Evolutionary conservation across 73 alveolate species (phyloP), one percentile per base, ranked within the genome.

Genomic region (Halteria grandinella): DNA sequence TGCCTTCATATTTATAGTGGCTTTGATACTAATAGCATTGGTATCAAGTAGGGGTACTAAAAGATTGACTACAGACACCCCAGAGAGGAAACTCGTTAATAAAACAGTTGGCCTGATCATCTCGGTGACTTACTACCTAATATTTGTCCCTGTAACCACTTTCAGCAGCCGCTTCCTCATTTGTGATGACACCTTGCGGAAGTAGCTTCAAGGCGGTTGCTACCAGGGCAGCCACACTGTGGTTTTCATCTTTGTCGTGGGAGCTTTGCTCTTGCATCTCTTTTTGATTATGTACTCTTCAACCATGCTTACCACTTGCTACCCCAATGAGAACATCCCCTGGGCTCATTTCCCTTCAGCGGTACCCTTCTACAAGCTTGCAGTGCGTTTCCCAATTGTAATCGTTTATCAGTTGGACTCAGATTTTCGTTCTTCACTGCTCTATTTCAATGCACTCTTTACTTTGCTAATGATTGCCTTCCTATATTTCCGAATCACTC

Each of bases 261-360:
- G 43, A 23, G 11, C 80, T 5, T n/a, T 44, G 32, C 45, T 66
- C 32, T 1, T 66, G 6, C n/a, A 18, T 2, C 41, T 66, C 25
- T 23, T 44, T 2, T 37, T 66, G 7, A 2, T 34, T 18, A 25
- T 66, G 32, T 66, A 34, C 25, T 36, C 69, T 21, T 34, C 47
- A 3, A 36, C 69, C 24, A 41, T 66, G 64, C 43, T 66, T 63
- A 66, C 80, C 2, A 23, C 50, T 23, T 44, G 69, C 17, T 66
- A 66, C 34, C 80, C 80, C 1, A 66, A 66, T 45, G 80, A 66
- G 43, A 41, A 20, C 20, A 57, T 45, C 6, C 80, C 80, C 17
- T 37, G 55, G 54, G 63, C 80, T 2, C 80, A 66, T 66, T 66
- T 66, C 21, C 80, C 80, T 25, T 41, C 80, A 34, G 47, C 40